phyloP scores from a whole-genome alignment of 805 yeast species.

The Barnettozyma pratensis region DNA sequence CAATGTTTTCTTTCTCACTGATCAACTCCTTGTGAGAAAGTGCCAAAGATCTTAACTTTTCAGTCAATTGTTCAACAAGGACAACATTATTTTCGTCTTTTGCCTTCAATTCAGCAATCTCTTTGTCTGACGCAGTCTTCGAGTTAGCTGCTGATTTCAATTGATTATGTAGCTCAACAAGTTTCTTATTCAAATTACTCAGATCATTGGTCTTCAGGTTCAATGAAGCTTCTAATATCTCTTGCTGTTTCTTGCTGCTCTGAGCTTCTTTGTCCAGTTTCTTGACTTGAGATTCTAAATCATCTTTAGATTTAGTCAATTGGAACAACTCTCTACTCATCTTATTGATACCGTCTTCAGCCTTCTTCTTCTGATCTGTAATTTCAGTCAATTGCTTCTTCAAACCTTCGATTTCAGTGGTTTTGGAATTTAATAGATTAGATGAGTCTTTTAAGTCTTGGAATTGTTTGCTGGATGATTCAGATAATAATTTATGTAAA shows the following conservation, averaged over 20 bases:
- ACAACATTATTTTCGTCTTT: conserved; percentile 27
- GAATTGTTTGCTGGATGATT: conserved; percentile 30
- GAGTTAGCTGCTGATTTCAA: neutral
- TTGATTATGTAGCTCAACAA: conserved; percentile 5
- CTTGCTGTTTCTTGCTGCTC: conserved; percentile 21
- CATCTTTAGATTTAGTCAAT: conserved; percentile 54
- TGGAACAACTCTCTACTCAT: conserved; percentile 80
- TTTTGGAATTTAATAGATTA: conserved; percentile 13
- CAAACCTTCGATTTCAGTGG: conserved; percentile 21
- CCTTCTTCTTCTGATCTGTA: conserved; percentile 44
- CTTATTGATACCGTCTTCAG: conserved; percentile 85
- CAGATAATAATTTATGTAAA: conserved; percentile 29
- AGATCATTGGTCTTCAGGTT: conserved; percentile 15
- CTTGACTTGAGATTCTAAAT: conserved; percentile 39
- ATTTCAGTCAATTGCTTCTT: conserved; percentile 24
- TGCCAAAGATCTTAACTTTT: conserved; percentile 41
- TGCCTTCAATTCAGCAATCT: conserved; percentile 23
- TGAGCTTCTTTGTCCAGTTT: conserved; percentile 30
- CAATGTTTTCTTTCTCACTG: conserved; percentile 19
- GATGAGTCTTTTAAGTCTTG: conserved; percentile 22
- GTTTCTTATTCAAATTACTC: conserved; percentile 8
- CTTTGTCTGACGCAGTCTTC: conserved; percentile 16
- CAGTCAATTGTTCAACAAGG: conserved; percentile 38
- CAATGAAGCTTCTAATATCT: conserved; percentile 14
- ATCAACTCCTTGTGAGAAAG: conserved; percentile 25